Conservation (phyloP, 1,284 basidiomycete genomes). For the Serendipita sp. region DNA sequence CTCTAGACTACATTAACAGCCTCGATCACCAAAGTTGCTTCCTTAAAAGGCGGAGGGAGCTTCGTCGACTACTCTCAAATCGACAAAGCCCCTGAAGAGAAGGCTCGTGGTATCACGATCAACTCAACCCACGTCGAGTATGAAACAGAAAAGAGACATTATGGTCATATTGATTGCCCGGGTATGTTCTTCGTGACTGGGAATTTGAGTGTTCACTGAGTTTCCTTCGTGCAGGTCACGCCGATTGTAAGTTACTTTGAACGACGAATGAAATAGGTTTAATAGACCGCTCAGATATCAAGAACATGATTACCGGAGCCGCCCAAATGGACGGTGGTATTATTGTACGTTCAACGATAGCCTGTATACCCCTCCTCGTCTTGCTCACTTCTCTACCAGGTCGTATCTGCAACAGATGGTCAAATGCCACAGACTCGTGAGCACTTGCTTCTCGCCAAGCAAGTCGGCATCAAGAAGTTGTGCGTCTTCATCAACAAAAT, state of each 20-base stretch:
- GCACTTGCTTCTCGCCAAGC: constrained; percentile 91
- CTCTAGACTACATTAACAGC: constrained; percentile 82
- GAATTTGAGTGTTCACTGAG: not conserved
- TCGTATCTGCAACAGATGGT: constrained; percentile 97
- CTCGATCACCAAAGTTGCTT: constrained; percentile 92
- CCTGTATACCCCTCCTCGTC: not conserved
- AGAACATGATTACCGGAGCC: constrained; percentile 99
- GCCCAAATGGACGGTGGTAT: constrained; percentile 98
- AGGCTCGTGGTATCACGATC: constrained; percentile 99
- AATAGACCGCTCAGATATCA: constrained; percentile 46
- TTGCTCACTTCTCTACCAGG: constrained; percentile 16
- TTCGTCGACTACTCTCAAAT: constrained; percentile 98
- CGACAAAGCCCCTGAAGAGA: constrained; percentile 99
- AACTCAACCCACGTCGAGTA: constrained; percentile 95
- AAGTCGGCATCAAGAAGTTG: constrained; percentile 96
- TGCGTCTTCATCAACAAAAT: constrained; percentile 99
- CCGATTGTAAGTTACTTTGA: constrained; percentile 58
- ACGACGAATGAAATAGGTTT: not conserved
- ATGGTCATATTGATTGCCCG: constrained; percentile 99
- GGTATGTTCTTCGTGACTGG: constrained; percentile 20
- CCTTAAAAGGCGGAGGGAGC: constrained; percentile 70
- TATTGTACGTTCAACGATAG: constrained; percentile 34
- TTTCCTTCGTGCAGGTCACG: constrained; percentile 42
- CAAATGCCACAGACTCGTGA: constrained; percentile 99
- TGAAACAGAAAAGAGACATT: constrained; percentile 83